These are phyloP conservation scores for Apodospora peruviana DNA, from an alignment of 495 filamentous ascomycete species.

Conservation along the genomic window DNA sequence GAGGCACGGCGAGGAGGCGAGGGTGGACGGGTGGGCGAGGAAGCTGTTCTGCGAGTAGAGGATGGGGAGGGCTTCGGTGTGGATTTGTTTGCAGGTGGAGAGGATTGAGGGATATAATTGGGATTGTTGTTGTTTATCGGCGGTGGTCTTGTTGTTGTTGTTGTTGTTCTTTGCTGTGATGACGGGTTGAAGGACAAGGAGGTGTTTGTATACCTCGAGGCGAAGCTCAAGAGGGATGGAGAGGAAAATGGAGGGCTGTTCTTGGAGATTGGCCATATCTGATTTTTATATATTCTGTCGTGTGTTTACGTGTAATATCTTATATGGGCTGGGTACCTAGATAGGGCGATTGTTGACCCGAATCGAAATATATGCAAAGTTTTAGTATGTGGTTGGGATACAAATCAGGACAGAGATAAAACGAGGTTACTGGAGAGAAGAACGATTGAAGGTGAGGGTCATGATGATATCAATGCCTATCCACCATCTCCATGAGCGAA, in stretches of 20 bases:
- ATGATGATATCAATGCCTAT: too few species aligned
- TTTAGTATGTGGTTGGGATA: too few species aligned
- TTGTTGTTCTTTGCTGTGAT: neutral
- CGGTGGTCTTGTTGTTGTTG: neutral
- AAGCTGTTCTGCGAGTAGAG: conserved; percentile 49
- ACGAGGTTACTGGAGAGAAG: too few species aligned
- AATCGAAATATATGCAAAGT: too few species aligned
- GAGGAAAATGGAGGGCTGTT: conserved; percentile 25
- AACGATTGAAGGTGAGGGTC: too few species aligned
- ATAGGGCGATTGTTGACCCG: too few species aligned
- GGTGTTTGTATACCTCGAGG: conserved; percentile 42
- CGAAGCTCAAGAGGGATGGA: conserved; percentile 46
- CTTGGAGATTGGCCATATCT: neutral
- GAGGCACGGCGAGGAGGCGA: conserved; percentile 40
- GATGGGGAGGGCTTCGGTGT: conserved; percentile 38
- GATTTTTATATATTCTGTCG: neutral
- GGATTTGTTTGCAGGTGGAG: conserved; percentile 27
- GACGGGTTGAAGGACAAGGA: conserved; percentile 31
- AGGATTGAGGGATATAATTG: conserved; percentile 37
- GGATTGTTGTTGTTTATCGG: neutral
- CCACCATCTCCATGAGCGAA: too few species aligned
- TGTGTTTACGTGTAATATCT: too few species aligned
- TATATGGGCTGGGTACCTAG: too few species aligned
- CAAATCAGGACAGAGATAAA: too few species aligned
- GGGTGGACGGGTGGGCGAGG: conserved; percentile 43